Percentiles rank a stretch among this genome's conserved stretches.
Evolutionary conservation across 108 stramenopile genomes (phyloP).

Genomic region (Cyclotella choctawhatcheeana): DNA sequence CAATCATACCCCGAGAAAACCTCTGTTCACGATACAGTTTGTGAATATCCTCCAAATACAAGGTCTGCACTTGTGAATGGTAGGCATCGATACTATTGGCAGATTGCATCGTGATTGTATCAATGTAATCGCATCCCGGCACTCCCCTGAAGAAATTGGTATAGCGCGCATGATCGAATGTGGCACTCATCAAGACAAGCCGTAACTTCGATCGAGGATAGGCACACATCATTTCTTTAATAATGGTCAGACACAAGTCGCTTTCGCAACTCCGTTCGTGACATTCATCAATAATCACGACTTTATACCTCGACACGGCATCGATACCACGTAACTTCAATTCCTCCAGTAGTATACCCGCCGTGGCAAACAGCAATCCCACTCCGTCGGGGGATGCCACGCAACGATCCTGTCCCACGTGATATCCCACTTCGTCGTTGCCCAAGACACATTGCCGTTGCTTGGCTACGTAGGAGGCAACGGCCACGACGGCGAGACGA

Average conservation of each 20-base stretch:
- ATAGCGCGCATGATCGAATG: constrained; percentile 50
- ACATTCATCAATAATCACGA: constrained; percentile 57
- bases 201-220: constrained; percentile 32
- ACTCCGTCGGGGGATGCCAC: constrained; percentile 14
- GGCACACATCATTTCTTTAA: constrained; percentile 42
- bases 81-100: constrained; percentile 32
- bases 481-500: constrained; percentile 52
- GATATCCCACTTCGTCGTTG: constrained; percentile 56
- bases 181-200: constrained; percentile 54
- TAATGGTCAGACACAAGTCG: constrained; percentile 47
- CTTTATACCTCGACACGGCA: constrained; percentile 47
- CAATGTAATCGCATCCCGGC: constrained; percentile 47
- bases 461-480: constrained; percentile 43
- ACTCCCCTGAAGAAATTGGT: constrained; percentile 34
- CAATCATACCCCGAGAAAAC: constrained; percentile 8
- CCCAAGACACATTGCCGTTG: constrained; percentile 35
- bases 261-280: constrained; percentile 51
- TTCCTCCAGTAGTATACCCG: constrained; percentile 56
- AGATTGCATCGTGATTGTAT: constrained; percentile 55
- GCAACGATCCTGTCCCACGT: constrained; percentile 51
- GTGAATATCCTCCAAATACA: constrained; percentile 47
- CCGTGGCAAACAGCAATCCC: constrained; percentile 46
- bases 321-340: constrained; percentile 42
- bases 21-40: constrained; percentile 11
- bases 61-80: constrained; percentile 40